Evolutionary conservation across 1,284 basidiomycete species (phyloP).

Genomic region (Trametes sp.): DNA sequence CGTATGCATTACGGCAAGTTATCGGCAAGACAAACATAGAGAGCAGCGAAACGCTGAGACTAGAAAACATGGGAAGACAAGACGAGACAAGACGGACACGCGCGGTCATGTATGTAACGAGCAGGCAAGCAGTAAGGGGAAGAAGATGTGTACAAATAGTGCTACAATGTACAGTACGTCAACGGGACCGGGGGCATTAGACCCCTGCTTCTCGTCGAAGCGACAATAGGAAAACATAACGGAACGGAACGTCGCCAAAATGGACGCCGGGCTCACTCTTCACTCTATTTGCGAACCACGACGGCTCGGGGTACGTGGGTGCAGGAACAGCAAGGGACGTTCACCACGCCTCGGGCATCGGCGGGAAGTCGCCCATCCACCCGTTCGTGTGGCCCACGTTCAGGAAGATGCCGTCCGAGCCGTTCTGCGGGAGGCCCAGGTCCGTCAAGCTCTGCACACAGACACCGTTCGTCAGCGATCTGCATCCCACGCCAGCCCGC

Average conservation of each 20-base stretch:
- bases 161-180: neutral
- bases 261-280: neutral
- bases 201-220: neutral
- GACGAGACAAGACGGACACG: neutral
- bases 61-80: neutral
- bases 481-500: neutral
- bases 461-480: conserved; percentile 15
- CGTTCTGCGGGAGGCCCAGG: conserved; percentile 87
- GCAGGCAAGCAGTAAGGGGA: neutral
- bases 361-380: conserved; percentile 76
- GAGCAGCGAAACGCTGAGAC: neutral
- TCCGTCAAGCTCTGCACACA: conserved; percentile 77
- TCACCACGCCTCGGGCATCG: conserved; percentile 86
- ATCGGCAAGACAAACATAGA: neutral
- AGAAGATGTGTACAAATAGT: neutral
- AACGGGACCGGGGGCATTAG: neutral
- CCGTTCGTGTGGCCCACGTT: conserved; percentile 74
- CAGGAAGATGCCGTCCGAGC: conserved; percentile 88
- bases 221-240: neutral
- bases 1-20: neutral
- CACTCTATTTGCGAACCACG: neutral
- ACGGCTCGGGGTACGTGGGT: neutral
- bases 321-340: too few relatives aligned
- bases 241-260: neutral
- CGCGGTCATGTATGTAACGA: neutral